Conservation (phyloP, 225 moss, liverwort and hornwort genomes). For the Ulota crispa region DNA sequence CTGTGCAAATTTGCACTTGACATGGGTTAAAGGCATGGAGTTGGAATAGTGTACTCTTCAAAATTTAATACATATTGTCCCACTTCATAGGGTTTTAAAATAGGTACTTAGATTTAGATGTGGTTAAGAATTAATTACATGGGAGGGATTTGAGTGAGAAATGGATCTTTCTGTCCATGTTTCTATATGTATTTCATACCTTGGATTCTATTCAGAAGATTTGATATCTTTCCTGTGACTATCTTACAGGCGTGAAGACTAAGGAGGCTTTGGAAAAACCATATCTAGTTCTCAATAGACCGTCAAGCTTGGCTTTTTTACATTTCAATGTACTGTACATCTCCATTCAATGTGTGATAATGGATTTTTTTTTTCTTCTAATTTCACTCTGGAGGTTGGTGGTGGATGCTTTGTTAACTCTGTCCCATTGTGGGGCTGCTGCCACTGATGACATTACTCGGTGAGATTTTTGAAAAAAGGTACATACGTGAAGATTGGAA, state of each 20-base stretch:
- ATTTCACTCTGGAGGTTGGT: slow-evolving; percentile 18
- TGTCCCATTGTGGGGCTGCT: not conserved
- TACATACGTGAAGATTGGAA: slow-evolving; percentile 8
- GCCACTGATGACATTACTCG: not conserved
- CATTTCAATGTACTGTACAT: slow-evolving; percentile 42
- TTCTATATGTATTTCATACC: not conserved
- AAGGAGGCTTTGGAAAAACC: slow-evolving; percentile 17
- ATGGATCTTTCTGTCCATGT: too few species aligned
- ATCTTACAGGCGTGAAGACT: slow-evolving; percentile 34
- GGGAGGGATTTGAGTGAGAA: too few species aligned
- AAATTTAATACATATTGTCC: too few species aligned
- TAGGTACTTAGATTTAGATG: too few species aligned
- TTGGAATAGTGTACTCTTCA: too few species aligned
- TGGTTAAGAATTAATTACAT: too few species aligned
- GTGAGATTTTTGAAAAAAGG: not conserved
- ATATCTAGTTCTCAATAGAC: slow-evolving; percentile 32
- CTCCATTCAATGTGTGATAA: slow-evolving; percentile 35
- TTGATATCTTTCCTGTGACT: slow-evolving; percentile 7
- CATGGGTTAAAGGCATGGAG: too few species aligned
- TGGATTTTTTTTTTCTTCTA: slow-evolving; percentile 25
- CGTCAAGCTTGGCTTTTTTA: slow-evolving; percentile 43
- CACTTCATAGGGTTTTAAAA: too few species aligned
- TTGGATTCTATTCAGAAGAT: not conserved
- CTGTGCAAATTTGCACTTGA: too few species aligned
- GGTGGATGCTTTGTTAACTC: slow-evolving; percentile 12